Evolutionary conservation across 2,329 filamentous ascomycete species (phyloP).

Genomic region (Phyllosticta capitalensis): DNA sequence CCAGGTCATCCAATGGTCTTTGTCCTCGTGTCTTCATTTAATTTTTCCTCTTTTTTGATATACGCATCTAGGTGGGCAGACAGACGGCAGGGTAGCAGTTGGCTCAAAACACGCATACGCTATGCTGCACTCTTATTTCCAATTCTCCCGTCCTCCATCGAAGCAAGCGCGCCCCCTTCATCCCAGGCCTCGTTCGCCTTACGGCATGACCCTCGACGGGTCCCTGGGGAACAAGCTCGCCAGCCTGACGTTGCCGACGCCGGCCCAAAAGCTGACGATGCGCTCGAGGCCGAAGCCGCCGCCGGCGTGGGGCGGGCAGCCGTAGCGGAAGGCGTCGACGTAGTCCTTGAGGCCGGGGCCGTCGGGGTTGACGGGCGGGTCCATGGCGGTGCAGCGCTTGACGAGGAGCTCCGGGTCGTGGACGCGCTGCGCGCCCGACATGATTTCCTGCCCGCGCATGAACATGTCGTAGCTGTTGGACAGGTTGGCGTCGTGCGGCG

Average conservation of each 20-base stretch:
- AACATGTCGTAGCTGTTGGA: slow-evolving; percentile 61
- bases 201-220: slow-evolving; percentile 45
- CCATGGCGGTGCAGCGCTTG: slow-evolving; percentile 49
- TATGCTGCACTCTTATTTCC: not conserved
- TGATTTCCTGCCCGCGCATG: slow-evolving; percentile 61
- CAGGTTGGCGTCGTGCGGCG: slow-evolving; percentile 34
- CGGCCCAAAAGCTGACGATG: slow-evolving; percentile 58
- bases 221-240: slow-evolving; percentile 56
- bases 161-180: not conserved
- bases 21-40: no score
- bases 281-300: slow-evolving; percentile 57
- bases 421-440: slow-evolving; percentile 58
- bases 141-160: not conserved
- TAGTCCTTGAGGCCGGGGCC: slow-evolving; percentile 54
- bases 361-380: slow-evolving; percentile 47
- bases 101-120: not conserved
- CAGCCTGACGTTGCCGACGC: slow-evolving; percentile 53
- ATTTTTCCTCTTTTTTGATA: no score
- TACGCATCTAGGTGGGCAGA: no score
- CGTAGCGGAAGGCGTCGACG: slow-evolving; percentile 54
- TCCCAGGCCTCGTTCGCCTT: slow-evolving; percentile 6
- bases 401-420: slow-evolving; percentile 51
- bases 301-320: slow-evolving; percentile 55
- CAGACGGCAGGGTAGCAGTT: not conserved
- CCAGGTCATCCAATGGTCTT: no score